Base-by-base conservation (phyloP, 2,329 filamentous ascomycete genomes). In the Fusarium tjaetaba region DNA sequence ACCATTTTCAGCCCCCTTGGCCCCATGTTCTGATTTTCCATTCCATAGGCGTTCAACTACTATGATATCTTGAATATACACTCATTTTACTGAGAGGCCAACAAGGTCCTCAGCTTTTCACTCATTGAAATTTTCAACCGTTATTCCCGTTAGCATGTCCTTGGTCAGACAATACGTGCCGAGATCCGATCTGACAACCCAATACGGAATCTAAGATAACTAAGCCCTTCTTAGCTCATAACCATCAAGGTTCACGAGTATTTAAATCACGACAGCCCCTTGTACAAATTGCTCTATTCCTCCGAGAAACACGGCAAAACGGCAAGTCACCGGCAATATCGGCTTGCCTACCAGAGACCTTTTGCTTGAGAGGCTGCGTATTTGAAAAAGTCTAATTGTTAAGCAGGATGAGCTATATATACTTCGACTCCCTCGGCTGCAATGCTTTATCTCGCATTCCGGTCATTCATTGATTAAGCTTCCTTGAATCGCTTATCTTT, bases 221-320 rank as follows among this genome's bases (percentile, higher is more conserved):
- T 55, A 55, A 41, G 20, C 24, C 51, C 11, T 41, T 55, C 34
- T 30, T 55, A 41, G 51, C 51, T 55, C 34, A 41, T 55, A 55
- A 41, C 51, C 51, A 55, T 55, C 51, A 55, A n/a, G 51, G 51
- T 55, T 55, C 51, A 28, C 34, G 20, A 55, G 36, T 41, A 55
- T 41, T 55, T 41, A 41, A 55, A 41, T n/a, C 34, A 55, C 20
- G 51, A 41, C 51, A 41, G 20, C 16, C 36, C 36, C 41, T n/a
- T 55, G 4, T 41, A 41, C 34, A 28, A 28, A 41, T 39, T 41
- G 24, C 34, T 55, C 34, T 41, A 30, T 55, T 41, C 24, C 34
- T 28, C 34, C 26, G 51, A 55, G 15, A 55, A 55, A 18, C 20
- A 55, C 51, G 51, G 51, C 24, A 55, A 55, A 55, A 39, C 51